Evolutionary conservation across 352 stramenopile genomes (phyloP), one percentile per base, ranked within the genome.

Genomic region (Phytophthora quininea): DNA sequence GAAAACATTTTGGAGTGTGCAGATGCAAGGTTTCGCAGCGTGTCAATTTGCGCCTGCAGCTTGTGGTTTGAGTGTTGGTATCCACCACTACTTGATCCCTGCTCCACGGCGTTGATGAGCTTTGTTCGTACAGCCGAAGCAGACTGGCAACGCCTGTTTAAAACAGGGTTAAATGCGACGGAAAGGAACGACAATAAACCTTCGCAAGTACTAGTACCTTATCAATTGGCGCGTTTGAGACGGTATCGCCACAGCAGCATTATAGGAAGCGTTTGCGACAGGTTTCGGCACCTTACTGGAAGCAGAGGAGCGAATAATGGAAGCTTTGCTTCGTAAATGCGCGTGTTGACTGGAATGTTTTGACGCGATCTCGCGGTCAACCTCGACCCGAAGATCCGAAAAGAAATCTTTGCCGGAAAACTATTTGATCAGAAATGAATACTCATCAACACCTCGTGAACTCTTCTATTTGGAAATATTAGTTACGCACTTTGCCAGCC

Each of bases 61-160:
- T 74, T 74, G 50, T 71, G 62, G 29, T 64, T 71, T 77, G 68
- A 15, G 66, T 66, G 47, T 40, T 81, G 54, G 31, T 76, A 49
- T 31, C 69, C 29, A 14, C 53, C 54, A 15, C 14, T 62, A 48
- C 54, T 79, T 43, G 54, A 70, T 35, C 82, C 78, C 42, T 84
- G 77, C 37, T 90, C 81, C 27, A 89, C 74, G 1, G 81, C 83
- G 37, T 76, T 56, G 3, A 84, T 73, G 40, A 93, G 76, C n/a
- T 88, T 87, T 54, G 88, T 89, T 15, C 85, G 77, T 10, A 93
- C 74, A 35, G 71, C 74, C 10, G 85, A 91, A 2, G 85, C 85
- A 0, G 85, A 93, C 42, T 87, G 78, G 42, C 83, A 92, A 24
- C 85, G 74, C 52, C 85, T 91, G 15, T 24, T 52, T 54, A n/a